Evolutionary conservation across 2,329 filamentous ascomycete species (phyloP), one percentile per base, ranked within the genome.

Genomic region (Eutypa lata): DNA sequence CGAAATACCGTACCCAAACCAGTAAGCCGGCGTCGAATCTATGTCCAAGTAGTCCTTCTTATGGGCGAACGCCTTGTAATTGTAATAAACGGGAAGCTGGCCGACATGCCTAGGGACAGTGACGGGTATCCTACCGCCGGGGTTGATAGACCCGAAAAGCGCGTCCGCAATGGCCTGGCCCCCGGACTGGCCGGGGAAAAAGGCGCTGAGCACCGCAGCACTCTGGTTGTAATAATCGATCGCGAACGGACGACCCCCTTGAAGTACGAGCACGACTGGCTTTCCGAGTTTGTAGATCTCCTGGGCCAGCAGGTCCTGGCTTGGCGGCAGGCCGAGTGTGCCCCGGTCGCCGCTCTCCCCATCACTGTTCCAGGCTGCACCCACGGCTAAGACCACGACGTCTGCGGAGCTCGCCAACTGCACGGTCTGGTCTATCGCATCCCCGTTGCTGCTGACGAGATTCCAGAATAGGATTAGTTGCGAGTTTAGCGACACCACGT

Each of bases 401-500:
- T 76, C 72, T 2, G 73, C 65, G 2, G 66, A 59, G 8, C 58
- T 53, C 3, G 74, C 71, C 16, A 73, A 37, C 4, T 63, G 52
- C 2, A 71, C 64, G 18, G 73, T 73, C 54, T 75, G 62, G 2
- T 60, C 51, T 3, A 65, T 49, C 16, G 61, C 58, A 18, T 66
- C 59, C 3, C 66, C 56, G 2, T 65, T 60, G 7, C 67, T 65
- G 59, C 71, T 70, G 28, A 76, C 71, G 16, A 76, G 65, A 57
- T 76, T 76, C 74, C 74, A 76, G 58, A 76, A 76, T 0, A 76
- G 58, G 8, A 73, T 53, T 2, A 76, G 61, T 54, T 75, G 70
- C 1, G 73, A 70, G 49, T 76, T 76, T 1, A 76, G 57, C 0
- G 71, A 72, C 38, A 68, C 67, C 0, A 68, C 61, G 48, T 75